Conservation (phyloP, 306 rosid species). For the Gynostemma pentaphyllum region DNA sequence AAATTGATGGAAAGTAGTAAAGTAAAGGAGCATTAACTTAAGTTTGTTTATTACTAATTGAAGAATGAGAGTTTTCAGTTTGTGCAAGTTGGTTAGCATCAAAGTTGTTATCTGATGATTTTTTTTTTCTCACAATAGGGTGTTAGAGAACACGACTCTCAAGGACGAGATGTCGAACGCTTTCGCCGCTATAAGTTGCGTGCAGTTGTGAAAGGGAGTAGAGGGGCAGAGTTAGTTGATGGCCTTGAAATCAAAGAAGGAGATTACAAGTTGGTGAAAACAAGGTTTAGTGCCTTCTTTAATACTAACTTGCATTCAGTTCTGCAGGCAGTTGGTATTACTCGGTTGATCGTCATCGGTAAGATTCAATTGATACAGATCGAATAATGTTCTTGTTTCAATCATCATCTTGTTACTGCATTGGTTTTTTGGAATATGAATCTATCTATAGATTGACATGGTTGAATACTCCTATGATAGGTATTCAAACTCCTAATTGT, state of each 20-base stretch:
- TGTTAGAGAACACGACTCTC: slow-evolving; percentile 74
- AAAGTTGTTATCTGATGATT: not conserved
- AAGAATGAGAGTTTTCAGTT: not conserved
- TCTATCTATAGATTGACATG: not conserved
- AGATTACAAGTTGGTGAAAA: slow-evolving; percentile 76
- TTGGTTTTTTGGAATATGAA: not conserved
- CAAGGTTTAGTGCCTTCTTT: slow-evolving; percentile 87
- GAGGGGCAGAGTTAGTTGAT: slow-evolving; percentile 67
- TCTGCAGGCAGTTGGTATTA: slow-evolving; percentile 53
- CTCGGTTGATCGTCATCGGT: slow-evolving; percentile 61
- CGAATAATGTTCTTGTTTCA: no score
- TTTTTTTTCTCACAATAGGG: slow-evolving; percentile 27
- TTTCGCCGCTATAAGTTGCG: slow-evolving; percentile 60
- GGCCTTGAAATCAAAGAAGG: slow-evolving; percentile 71
- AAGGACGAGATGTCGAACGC: slow-evolving; percentile 82
- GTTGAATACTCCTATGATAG: slow-evolving; percentile 20
- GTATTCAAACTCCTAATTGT: slow-evolving; percentile 96
- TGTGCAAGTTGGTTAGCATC: not conserved
- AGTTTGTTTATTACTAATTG: not conserved
- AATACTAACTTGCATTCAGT: slow-evolving; percentile 64
- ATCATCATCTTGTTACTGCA: not conserved
- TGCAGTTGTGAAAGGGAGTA: slow-evolving; percentile 44
- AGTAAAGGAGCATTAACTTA: no score
- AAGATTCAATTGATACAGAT: slow-evolving; percentile 6
- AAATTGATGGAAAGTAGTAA: no score